Conservation (phyloP, 306 rosid species). For the Quillaja saponaria region DNA sequence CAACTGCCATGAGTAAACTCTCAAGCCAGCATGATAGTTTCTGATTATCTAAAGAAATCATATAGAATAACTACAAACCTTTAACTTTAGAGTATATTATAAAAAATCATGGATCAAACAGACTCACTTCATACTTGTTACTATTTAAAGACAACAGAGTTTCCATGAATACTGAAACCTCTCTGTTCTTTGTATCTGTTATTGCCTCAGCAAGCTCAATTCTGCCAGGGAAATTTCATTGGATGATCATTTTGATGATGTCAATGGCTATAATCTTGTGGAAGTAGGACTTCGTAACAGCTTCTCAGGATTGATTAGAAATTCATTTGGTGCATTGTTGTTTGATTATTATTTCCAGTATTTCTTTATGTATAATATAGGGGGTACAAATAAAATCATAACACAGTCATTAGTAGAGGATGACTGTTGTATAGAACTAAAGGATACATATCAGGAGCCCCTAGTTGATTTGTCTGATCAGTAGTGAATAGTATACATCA, state of each 20-base stretch:
- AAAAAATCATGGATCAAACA: too few species aligned
- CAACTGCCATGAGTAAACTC: too few species aligned
- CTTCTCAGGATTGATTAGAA: not conserved
- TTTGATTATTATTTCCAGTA: slow-evolving; percentile 25
- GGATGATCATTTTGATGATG: slow-evolving; percentile 48
- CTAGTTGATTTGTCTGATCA: too few species aligned
- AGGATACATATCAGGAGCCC: too few species aligned
- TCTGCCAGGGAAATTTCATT: slow-evolving; percentile 46
- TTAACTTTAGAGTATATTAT: too few species aligned
- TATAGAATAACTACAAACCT: too few species aligned
- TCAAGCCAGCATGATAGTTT: too few species aligned
- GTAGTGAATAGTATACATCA: too few species aligned
- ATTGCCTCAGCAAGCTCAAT: slow-evolving; percentile 48
- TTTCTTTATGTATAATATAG: slow-evolving; percentile 25
- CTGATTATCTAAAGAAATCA: too few species aligned
- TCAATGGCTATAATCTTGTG: slow-evolving; percentile 49
- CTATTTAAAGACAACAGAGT: not conserved
- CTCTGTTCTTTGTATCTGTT: slow-evolving; percentile 12
- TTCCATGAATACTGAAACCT: slow-evolving; percentile 9
- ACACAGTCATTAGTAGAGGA: slow-evolving; percentile 15
- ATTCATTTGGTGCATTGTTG: slow-evolving; percentile 9
- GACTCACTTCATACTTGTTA: too few species aligned
- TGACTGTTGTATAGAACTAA: slow-evolving; percentile 24
- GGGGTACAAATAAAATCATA: slow-evolving; percentile 27
- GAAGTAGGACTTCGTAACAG: slow-evolving; percentile 31